Base-by-base conservation (phyloP, 106 monocot species). In the Dioscorea alata region DNA sequence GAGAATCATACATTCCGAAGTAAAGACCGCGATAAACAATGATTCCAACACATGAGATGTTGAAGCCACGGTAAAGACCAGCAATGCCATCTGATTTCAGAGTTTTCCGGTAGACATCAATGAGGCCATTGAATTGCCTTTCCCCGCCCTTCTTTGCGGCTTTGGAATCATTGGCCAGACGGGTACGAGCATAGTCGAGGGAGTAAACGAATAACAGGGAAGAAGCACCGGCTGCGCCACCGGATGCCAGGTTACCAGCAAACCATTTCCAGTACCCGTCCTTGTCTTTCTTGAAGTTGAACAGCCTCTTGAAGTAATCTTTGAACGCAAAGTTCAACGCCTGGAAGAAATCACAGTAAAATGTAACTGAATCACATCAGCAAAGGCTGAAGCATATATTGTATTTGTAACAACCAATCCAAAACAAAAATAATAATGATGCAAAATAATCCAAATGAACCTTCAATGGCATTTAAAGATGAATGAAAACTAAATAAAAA, bases 251-350 rank as follows among this genome's bases (percentile, higher is more conserved):
- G 57, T 76, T 76, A 5, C 76, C 76, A 14, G 57, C 70, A 64
- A 76, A 76, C 76, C 76, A 76, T 63, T 63, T 70, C 69, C 70
- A 70, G 63, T 76, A 76, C 31, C 76, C 76, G 23, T 76, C 73
- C 33, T 10, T 69, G 16, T 76, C 76, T 17, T 76, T 76, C 76
- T 76, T 76, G 23, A 61, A 64, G 13, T 76, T 76, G 64, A 76
- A 76, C 56, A 70, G 15, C 48, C 69, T 70, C 70, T 76, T 76
- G 57, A 70, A 70, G 64, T 76, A 70, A 48, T 76, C 76, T 58
- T 76, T 76, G 33, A 76, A 76, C 0, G 70, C 76, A 70, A 76
- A 76, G 70, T 76, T 76, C 54, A 76, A 70, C 16, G 76, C 76
- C 76, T 65, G 23, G 6, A 23, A 21, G n/a, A 56, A 56, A 56